A percentile compares a stretch with the other conserved stretches of the same genome.
These are phyloP conservation scores for Elsinoe fawcettii DNA, from an alignment of 2,329 filamentous ascomycete species.

Conservation along the genomic window DNA sequence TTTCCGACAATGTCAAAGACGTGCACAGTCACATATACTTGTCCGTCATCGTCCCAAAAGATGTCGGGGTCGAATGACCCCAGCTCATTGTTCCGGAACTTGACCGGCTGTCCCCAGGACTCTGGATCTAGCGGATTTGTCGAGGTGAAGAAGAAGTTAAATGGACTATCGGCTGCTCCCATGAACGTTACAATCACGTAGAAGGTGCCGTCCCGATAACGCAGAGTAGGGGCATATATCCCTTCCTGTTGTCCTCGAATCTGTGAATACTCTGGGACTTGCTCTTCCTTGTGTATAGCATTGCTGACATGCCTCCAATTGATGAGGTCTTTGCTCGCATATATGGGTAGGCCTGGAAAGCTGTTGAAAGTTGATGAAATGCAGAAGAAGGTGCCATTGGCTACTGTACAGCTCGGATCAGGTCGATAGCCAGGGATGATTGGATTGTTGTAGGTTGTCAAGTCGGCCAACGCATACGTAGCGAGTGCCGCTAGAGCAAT, in stretches of 20 bases:
- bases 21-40: background rate
- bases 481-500: background rate
- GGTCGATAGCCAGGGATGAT: constrained; percentile 42
- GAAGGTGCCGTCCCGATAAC: constrained; percentile 35
- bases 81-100: constrained; percentile 32
- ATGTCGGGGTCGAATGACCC: constrained; percentile 21
- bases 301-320: constrained; percentile 36
- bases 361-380: constrained; percentile 39
- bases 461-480: background rate
- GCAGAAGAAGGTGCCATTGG: constrained; percentile 38
- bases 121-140: constrained; percentile 36
- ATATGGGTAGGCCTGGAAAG: constrained; percentile 41
- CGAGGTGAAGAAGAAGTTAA: constrained; percentile 40
- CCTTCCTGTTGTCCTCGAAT: constrained; percentile 21
- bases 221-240: constrained; percentile 37
- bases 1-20: background rate
- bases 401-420: constrained; percentile 40
- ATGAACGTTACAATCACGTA: constrained; percentile 28
- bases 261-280: constrained; percentile 27
- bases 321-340: constrained; percentile 37
- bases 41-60: constrained; percentile 24
- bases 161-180: constrained; percentile 30
- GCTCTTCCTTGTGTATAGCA: constrained; percentile 30
- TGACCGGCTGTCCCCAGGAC: constrained; percentile 43
- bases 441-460: constrained; percentile 33